Evolutionary conservation across 306 rosid species (phyloP).

Genomic region (Gleditsia sinensis): DNA sequence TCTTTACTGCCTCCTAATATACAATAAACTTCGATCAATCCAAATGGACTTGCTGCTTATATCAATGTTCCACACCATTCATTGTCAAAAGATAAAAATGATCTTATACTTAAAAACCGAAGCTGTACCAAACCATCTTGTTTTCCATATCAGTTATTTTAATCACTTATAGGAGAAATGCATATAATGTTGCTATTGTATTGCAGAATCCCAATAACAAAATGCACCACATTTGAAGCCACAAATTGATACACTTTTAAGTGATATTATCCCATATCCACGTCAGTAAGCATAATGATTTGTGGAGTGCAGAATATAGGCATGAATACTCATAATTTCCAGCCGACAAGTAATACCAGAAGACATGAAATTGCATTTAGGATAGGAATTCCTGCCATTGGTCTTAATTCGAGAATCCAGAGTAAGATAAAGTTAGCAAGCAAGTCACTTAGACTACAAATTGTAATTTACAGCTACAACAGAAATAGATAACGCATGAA

Average conservation of each 20-base stretch:
- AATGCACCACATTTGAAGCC: neutral
- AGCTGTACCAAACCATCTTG: neutral
- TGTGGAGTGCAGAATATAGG: neutral
- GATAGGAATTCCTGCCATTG: neutral
- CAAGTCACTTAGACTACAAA: neutral
- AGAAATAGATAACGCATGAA: neutral
- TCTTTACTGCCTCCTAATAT: neutral
- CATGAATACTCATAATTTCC: neutral
- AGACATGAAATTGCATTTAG: neutral
- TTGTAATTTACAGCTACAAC: neutral
- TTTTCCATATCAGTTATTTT: neutral
- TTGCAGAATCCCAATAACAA: neutral
- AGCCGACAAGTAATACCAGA: neutral
- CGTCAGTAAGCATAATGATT: constrained; percentile 20
- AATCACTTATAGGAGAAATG: neutral
- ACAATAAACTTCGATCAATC: neutral
- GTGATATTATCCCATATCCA: constrained; percentile 1
- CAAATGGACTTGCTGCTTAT: neutral
- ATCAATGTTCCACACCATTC: neutral
- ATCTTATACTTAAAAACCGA: neutral
- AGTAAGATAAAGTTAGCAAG: neutral
- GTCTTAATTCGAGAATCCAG: neutral
- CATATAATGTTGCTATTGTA: neutral
- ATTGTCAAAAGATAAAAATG: neutral
- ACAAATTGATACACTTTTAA: neutral